phyloP scores from a whole-genome alignment of 2,329 filamentous ascomycete genomes.

The Diaporthe vaccinii region DNA sequence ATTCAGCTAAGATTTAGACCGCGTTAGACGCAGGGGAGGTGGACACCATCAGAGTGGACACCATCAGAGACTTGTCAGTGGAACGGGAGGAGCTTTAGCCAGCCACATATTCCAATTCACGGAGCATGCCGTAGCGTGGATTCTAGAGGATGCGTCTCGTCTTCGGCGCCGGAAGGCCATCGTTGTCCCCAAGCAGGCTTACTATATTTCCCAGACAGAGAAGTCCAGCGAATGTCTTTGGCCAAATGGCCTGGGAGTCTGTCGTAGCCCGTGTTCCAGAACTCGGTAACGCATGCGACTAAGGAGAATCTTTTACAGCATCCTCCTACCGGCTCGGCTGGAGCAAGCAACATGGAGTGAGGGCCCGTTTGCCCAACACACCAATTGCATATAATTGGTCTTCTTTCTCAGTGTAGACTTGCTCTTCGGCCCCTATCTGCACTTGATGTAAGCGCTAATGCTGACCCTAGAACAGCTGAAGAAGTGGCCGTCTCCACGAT shows the following conservation, averaged over 20 bases:
- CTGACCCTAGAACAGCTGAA: background rate
- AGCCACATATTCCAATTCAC: background rate
- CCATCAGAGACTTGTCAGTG: too few species aligned
- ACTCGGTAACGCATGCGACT: too few species aligned
- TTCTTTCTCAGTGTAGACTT: background rate
- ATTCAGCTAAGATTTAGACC: background rate
- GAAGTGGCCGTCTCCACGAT: rapidly evolving
- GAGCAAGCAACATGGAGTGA: background rate
- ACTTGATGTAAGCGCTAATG: background rate
- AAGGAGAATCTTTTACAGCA: background rate
- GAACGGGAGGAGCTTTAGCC: background rate
- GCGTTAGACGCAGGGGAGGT: background rate
- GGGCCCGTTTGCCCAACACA: background rate
- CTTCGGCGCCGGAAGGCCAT: background rate
- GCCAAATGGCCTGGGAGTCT: too few species aligned
- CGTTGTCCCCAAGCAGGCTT: background rate
- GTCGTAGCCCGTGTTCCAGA: background rate
- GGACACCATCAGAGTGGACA: background rate
- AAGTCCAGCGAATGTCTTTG: background rate
- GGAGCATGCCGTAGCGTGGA: background rate
- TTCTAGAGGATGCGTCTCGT: background rate
- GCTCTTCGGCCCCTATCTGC: background rate
- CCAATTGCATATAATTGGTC: background rate
- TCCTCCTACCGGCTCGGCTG: background rate
- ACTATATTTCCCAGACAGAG: background rate